Base-by-base conservation (phyloP, 768 basidiomycete genomes). In the Phaffia australis region DNA sequence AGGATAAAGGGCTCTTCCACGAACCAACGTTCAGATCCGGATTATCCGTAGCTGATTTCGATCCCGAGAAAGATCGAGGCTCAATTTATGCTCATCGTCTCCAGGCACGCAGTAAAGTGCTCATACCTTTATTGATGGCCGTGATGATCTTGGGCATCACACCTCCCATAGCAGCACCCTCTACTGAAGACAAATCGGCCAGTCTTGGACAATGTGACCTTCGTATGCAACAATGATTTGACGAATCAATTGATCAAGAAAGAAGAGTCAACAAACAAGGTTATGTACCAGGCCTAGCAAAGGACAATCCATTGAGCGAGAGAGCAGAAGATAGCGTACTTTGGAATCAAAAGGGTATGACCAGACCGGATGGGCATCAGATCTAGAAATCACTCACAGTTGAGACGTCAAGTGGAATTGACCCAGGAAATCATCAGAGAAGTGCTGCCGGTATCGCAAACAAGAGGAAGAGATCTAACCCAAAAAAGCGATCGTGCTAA, bases 301-400 rank as follows among this genome's bases (percentile, higher is more conserved):
- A 21, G 51, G 18, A 52, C 5, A 16, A 27, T 8, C 15, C 30
- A 18, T 50, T 52, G 61, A 5, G 29, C 32, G 61, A 7, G 1
- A 21, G 4, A 32, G 2, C 30, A 18, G 9, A 42, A 23, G 3
- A 59, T 1, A 35, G 25, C 51, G 9, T 8, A 63, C 63, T 63
- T 63, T 11, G 63, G 63, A 23, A 63, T 63, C 19, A 63, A 55
- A 6, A 63, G 63, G 19, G 63, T 63, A 50, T 63, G 63, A 9
- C 63, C 63, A 9, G 16, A 19, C 15, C 63, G 51, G 16, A 63
- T 63, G 0, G 63, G 63, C 63, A 63, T 63, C n/a, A 63, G 51
- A 47, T 63, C 63, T 63, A 52, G 15, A 11, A 11, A 42, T 11
- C 35, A 42, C 11, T 42, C 11, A 11, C 35, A 35, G 18, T 3